Evolutionary conservation across 163 green algal genomes (phyloP), one percentile per base, ranked within the genome.

Genomic region (Coccomyxa subellipsoidea): DNA sequence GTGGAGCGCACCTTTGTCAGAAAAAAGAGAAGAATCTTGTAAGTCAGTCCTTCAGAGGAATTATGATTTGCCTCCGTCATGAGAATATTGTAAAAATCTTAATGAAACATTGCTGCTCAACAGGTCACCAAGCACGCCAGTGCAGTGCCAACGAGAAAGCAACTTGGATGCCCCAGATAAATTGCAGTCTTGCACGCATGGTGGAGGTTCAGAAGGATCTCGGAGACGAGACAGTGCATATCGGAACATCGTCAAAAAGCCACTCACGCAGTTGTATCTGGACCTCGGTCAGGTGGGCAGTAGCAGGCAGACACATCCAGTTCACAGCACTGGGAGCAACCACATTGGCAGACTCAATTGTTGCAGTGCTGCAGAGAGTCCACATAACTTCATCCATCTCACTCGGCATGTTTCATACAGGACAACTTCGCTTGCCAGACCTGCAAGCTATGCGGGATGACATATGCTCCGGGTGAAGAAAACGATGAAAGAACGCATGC

Each of bases 401-500:
- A n/a, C n/a, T n/a, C n/a, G n/a, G n/a, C n/a, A n/a, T n/a, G n/a
- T 59, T 12, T 38, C 38, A 73, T 81, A 73, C 83, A 86, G 83
- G 54, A 53, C 21, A 59, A 83, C 31, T 86, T 86, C 69, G 38
- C 72, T 32, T 53, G 37, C 36, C 75, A 31, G 9, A 86, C 78
- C 23, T 94, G 91, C 81, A 73, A 71, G 18, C 38, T 85, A 2
- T 94, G 91, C 69, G 88, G 89, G 54, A 83, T 94, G 82, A 70
- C 91, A 38, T 94, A 94, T 40, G 83, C 89, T 12, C 88, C 81
- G 78, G 86, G 84, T 29, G 79, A 90, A 8, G 80, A 85, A 38
- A 53, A 81, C 15, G 90, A 94, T 39, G 90, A 94, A 54, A 82
- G 80, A 38, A 47, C 89, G 71, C 90, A 94, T 75, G 83, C 75